These are phyloP conservation scores for Diaporthe humulicola DNA, from an alignment of 2,329 filamentous ascomycete genomes.

Conservation along the genomic window DNA sequence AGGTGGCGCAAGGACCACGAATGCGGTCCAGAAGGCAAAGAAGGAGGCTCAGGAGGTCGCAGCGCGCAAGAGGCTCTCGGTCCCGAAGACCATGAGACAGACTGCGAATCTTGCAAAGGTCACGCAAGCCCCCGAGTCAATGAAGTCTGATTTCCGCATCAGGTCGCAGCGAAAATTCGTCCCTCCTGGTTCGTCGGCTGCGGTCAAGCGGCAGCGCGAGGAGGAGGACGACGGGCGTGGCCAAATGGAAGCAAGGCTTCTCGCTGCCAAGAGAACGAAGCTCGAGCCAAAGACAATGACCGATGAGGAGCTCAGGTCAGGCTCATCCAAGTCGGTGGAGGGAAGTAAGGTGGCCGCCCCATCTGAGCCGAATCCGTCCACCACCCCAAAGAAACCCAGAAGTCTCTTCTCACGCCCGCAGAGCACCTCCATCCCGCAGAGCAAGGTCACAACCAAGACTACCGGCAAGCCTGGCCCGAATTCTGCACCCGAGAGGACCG, in stretches of 20 bases:
- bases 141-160: slow-evolving; percentile 66
- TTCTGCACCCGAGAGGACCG: slow-evolving; percentile 1
- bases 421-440: neutral
- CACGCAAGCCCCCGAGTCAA: slow-evolving; percentile 62
- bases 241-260: slow-evolving; percentile 32
- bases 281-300: slow-evolving; percentile 43
- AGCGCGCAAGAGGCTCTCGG: slow-evolving; percentile 58
- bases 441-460: slow-evolving; percentile 28
- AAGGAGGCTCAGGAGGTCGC: slow-evolving; percentile 69
- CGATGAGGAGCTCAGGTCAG: neutral
- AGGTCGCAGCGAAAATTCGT: slow-evolving; percentile 55
- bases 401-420: slow-evolving; percentile 24
- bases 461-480: neutral
- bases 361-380: neutral
- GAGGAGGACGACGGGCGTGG: slow-evolving; percentile 35
- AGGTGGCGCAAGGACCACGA: slow-evolving; percentile 50
- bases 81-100: slow-evolving; percentile 8
- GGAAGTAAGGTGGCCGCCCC: neutral
- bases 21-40: slow-evolving; percentile 68
- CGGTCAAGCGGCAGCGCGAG: slow-evolving; percentile 17
- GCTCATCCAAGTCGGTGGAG: neutral
- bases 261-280: slow-evolving; percentile 33
- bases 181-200: slow-evolving; percentile 13
- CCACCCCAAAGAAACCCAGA: slow-evolving; percentile 3
- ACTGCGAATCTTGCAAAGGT: slow-evolving; percentile 50